phyloP scores from a whole-genome alignment of 1,139 yeast genomes.

The Pneumocystis canis region DNA sequence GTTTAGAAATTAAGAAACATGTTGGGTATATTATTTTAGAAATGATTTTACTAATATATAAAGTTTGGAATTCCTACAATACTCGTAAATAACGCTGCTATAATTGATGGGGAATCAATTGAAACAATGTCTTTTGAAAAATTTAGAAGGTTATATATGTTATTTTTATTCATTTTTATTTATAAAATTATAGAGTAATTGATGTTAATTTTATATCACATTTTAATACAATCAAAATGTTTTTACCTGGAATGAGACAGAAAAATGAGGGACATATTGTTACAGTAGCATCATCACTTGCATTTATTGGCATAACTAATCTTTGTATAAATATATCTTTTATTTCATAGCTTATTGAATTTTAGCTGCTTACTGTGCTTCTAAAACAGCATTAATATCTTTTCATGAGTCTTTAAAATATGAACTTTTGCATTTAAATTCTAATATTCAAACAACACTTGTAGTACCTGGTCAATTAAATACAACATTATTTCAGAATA shows the following conservation, averaged over 20 bases:
- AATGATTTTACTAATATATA: neutral
- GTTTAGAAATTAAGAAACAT: neutral
- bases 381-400: slow-evolving; percentile 74
- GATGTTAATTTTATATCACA: slow-evolving; percentile 44
- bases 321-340: neutral
- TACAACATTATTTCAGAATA: slow-evolving; percentile 57
- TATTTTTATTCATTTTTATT: neutral
- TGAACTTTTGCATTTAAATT: slow-evolving; percentile 46
- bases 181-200: neutral
- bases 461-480: slow-evolving; percentile 78
- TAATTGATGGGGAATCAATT: neutral
- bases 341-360: neutral
- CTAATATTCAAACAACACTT: slow-evolving; percentile 55
- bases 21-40: neutral
- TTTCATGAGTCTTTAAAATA: slow-evolving; percentile 68
- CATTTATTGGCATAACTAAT: slow-evolving; percentile 30
- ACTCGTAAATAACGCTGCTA: neutral
- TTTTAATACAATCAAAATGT: slow-evolving; percentile 52
- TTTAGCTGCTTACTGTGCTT: slow-evolving; percentile 60
- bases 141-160: neutral
- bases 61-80: neutral
- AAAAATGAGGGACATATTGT: slow-evolving; percentile 57
- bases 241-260: slow-evolving; percentile 59
- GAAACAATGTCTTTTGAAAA: neutral
- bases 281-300: slow-evolving; percentile 69